A percentile compares a stretch with the other conserved stretches of the same genome.
These are phyloP conservation scores for Fusarium armeniacum DNA, from an alignment of 2,329 filamentous ascomycete genomes.

Conservation along the genomic window DNA sequence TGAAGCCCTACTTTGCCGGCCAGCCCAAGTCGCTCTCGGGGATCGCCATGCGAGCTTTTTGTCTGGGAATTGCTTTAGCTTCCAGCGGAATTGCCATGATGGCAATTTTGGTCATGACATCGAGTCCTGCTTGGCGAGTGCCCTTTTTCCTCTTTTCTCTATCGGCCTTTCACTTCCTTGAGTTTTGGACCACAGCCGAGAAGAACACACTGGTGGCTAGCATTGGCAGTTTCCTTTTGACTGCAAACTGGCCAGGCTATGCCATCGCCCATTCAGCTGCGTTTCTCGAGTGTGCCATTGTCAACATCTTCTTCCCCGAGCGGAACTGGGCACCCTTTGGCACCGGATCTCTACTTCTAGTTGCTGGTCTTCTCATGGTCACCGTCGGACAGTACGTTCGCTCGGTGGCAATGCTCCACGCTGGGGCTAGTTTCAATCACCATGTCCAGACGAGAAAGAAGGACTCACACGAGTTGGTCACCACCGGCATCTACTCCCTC, in stretches of 20 bases:
- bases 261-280: conserved; percentile 84
- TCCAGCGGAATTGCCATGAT: conserved; percentile 53
- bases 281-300: conserved; percentile 77
- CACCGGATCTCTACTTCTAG: conserved; percentile 58
- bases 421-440: conserved; percentile 93
- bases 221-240: conserved; percentile 84
- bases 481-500: conserved; percentile 79
- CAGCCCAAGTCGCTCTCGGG: conserved; percentile 70
- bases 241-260: conserved; percentile 87
- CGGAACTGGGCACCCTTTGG: conserved; percentile 63
- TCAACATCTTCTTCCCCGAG: conserved; percentile 67
- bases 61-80: conserved; percentile 63
- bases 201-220: conserved; percentile 83
- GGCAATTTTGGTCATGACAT: conserved; percentile 54
- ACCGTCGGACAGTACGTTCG: conserved; percentile 80
- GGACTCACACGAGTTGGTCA: conserved; percentile 83
- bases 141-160: conserved; percentile 78
- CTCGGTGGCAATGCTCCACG: conserved; percentile 88
- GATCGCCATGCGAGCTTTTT: conserved; percentile 70
- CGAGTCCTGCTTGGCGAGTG: conserved; percentile 70
- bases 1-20: conserved; percentile 59
- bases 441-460: conserved; percentile 80
- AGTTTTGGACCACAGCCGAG: conserved; percentile 90
- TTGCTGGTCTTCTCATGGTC: conserved; percentile 75
- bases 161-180: conserved; percentile 91